Conservation (phyloP, 768 basidiomycete species). For the Hysterangium stoloniferum region DNA sequence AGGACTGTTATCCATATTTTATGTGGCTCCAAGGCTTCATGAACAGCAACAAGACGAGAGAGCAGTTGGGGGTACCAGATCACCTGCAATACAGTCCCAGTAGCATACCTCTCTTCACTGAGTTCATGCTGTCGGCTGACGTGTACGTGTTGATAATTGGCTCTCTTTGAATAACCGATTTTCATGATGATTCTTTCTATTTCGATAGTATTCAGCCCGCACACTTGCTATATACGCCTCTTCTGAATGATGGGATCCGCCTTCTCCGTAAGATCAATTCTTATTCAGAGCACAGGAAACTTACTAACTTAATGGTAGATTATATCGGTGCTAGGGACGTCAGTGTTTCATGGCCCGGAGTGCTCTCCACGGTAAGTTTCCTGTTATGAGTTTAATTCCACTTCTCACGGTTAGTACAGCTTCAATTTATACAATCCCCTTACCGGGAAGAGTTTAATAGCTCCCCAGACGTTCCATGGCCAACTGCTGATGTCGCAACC, state of each 20-base stretch:
- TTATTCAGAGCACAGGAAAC: neutral
- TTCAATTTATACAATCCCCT: slow-evolving; percentile 21
- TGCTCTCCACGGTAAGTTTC: slow-evolving; percentile 24
- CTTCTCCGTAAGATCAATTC: slow-evolving; percentile 14
- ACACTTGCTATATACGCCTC: slow-evolving; percentile 20
- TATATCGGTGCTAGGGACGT: slow-evolving; percentile 25
- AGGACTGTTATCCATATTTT: slow-evolving; percentile 18
- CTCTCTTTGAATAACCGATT: neutral
- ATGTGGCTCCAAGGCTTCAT: slow-evolving; percentile 15
- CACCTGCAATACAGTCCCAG: slow-evolving; percentile 2
- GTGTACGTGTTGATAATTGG: neutral
- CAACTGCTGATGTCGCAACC: slow-evolving; percentile 17
- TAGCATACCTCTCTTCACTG: neutral
- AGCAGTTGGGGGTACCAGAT: slow-evolving; percentile 8
- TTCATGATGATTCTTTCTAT: neutral
- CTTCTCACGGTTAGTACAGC: neutral
- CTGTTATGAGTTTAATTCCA: neutral
- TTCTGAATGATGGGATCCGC: slow-evolving; percentile 24
- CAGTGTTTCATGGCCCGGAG: slow-evolving; percentile 25
- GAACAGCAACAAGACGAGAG: slow-evolving; percentile 1
- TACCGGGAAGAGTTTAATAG: slow-evolving; percentile 22
- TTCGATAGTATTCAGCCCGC: slow-evolving; percentile 14
- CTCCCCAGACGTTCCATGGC: slow-evolving; percentile 25
- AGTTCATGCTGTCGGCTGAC: slow-evolving; percentile 9
- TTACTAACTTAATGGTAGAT: slow-evolving; percentile 15